Evolutionary conservation across 257 asterid species (phyloP).

Genomic region (Penstemon davidsonii): DNA sequence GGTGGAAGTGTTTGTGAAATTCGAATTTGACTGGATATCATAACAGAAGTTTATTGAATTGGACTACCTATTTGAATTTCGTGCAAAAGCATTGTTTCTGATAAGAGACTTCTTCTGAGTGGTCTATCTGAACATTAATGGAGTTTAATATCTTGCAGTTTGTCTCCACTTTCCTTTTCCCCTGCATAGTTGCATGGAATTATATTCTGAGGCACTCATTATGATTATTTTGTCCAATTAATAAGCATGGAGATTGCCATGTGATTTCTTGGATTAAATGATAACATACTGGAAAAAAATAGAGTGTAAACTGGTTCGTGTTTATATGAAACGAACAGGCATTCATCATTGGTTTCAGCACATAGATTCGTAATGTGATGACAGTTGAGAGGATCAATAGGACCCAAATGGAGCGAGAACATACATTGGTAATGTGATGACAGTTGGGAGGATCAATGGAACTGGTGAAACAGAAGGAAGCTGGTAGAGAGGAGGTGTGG

Average conservation of each 20-base stretch:
- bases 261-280: neutral
- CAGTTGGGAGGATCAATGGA: neutral
- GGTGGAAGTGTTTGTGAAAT: neutral
- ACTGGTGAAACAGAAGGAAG: conserved; percentile 2
- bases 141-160: neutral
- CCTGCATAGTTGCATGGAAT: too few species aligned
- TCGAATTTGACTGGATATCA: neutral
- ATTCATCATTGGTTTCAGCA: neutral
- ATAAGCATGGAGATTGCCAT: neutral
- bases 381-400: neutral
- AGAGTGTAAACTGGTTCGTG: neutral
- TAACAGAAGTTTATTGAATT: neutral
- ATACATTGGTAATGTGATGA: neutral
- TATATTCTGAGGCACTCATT: too few species aligned
- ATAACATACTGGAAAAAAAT: neutral
- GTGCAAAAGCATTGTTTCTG: neutral
- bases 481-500: neutral
- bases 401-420: neutral
- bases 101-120: neutral
- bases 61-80: neutral
- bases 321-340: neutral
- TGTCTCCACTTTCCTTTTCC: neutral
- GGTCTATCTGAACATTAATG: neutral
- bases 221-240: neutral
- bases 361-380: too few species aligned